A percentile compares a stretch with the other conserved stretches of the same genome.
These are phyloP conservation scores for Corchorus capsularis DNA, from an alignment of 345 rosid species.

Conservation along the genomic window DNA sequence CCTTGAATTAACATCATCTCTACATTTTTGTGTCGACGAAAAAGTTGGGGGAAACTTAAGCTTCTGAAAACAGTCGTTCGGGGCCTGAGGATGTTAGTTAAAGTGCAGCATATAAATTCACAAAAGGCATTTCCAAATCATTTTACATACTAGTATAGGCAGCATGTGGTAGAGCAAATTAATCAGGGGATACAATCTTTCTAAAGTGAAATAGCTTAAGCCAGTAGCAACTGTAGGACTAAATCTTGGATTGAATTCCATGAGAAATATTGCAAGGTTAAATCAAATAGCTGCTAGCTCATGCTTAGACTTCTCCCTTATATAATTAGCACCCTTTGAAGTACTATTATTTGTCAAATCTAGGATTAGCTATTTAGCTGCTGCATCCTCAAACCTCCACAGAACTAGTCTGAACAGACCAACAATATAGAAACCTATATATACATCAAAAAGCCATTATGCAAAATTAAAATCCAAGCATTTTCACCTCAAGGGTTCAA, in stretches of 20 bases:
- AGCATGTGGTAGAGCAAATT: neutral
- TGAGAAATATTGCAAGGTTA: neutral
- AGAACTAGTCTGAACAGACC: neutral
- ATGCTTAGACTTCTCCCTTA: neutral
- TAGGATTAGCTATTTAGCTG: neutral
- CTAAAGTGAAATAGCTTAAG: neutral
- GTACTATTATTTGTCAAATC: neutral
- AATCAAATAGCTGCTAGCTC: neutral
- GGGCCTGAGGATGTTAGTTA: neutral
- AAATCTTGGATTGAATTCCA: neutral
- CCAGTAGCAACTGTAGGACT: neutral
- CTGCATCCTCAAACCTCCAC: neutral
- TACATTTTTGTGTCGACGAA: neutral
- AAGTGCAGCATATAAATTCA: neutral
- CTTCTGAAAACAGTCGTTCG: neutral
- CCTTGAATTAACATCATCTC: neutral
- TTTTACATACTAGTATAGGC: neutral
- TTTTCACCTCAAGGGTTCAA: neutral
- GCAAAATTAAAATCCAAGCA: neutral
- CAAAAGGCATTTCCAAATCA: neutral
- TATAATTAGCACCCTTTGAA: neutral
- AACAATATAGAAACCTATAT: too few species aligned
- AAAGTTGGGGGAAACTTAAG: neutral
- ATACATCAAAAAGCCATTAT: too few species aligned
- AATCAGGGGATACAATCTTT: neutral